Percentiles rank a stretch among this genome's conserved stretches.
Evolutionary conservation across 805 yeast genomes (phyloP).

Genomic region (Hanseniaspora guilliermondii): DNA sequence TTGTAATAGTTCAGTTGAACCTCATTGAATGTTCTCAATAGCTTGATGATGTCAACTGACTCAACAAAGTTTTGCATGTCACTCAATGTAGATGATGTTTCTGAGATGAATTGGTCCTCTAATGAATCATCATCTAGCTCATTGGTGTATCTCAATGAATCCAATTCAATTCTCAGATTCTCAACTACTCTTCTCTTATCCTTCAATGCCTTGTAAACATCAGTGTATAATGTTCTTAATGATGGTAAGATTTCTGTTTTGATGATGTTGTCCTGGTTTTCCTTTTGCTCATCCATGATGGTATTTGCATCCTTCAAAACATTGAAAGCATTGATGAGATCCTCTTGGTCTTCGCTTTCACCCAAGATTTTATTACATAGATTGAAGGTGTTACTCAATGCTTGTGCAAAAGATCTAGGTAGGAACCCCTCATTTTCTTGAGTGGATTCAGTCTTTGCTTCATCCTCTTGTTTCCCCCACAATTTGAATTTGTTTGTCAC

Average conservation of each 20-base stretch:
- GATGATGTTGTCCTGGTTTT: conserved; percentile 56
- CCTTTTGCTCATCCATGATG: conserved; percentile 54
- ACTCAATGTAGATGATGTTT: conserved; percentile 66
- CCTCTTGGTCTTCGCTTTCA: conserved; percentile 37
- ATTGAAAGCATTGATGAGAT: conserved; percentile 33
- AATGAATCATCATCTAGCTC: conserved; percentile 28
- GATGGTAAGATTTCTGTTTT: conserved; percentile 47
- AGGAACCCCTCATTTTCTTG: conserved; percentile 20
- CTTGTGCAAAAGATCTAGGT: conserved; percentile 67
- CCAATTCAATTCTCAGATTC: conserved; percentile 56
- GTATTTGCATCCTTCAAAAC: conserved; percentile 42
- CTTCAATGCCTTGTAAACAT: conserved; percentile 36
- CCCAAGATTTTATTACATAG: conserved; percentile 31
- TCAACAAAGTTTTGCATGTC: conserved; percentile 61
- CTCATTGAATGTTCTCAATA: conserved; percentile 53
- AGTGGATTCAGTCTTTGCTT: not conserved
- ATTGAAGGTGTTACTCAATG: conserved; percentile 45
- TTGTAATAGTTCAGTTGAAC: conserved; percentile 58
- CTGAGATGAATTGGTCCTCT: conserved; percentile 71
- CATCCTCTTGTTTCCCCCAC: conserved; percentile 16
- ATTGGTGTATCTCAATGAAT: conserved; percentile 51
- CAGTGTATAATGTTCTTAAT: conserved; percentile 41
- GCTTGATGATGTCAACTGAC: conserved; percentile 50
- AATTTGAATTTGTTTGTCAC: conserved; percentile 20
- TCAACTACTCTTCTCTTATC: conserved; percentile 49